phyloP scores from a whole-genome alignment of 768 basidiomycete genomes.

The Suillus subaureus region DNA sequence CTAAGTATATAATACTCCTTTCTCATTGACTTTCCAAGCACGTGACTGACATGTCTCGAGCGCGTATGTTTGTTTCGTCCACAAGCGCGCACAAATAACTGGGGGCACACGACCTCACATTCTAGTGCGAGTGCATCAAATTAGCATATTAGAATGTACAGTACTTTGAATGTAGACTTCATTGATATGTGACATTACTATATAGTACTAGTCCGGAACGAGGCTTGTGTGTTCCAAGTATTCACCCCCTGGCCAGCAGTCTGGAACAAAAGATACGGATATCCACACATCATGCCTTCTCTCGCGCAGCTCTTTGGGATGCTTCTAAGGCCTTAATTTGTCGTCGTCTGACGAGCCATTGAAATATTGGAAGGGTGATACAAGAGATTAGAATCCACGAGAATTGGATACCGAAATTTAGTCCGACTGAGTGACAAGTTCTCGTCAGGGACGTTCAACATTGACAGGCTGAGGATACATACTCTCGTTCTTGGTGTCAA shows the following conservation, averaged over 20 bases:
- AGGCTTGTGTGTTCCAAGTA: not conserved
- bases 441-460: slow-evolving; percentile 5
- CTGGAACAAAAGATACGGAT: not conserved
- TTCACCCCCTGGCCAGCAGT: not conserved
- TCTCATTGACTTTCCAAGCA: no score
- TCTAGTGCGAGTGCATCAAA: not conserved
- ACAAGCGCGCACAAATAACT: no score
- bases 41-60: no score
- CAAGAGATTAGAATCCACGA: slow-evolving; percentile 59
- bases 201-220: not conserved
- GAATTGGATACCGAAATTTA: slow-evolving; percentile 62
- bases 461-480: slow-evolving; percentile 22
- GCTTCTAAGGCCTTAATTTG: slow-evolving; percentile 24
- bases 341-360: slow-evolving; percentile 40
- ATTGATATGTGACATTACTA: not conserved
- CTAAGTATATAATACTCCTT: no score
- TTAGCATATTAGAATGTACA: not conserved
- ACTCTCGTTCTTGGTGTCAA: slow-evolving; percentile 65
- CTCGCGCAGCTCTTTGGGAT: slow-evolving; percentile 1
- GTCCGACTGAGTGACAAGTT: slow-evolving; percentile 45
- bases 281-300: not conserved
- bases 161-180: not conserved
- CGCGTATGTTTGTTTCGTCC: no score
- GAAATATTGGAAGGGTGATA: slow-evolving; percentile 52
- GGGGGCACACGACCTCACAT: no score